Evolutionary conservation across 2,329 filamentous ascomycete species (phyloP).

Genomic region (Gnomoniopsis sp.): DNA sequence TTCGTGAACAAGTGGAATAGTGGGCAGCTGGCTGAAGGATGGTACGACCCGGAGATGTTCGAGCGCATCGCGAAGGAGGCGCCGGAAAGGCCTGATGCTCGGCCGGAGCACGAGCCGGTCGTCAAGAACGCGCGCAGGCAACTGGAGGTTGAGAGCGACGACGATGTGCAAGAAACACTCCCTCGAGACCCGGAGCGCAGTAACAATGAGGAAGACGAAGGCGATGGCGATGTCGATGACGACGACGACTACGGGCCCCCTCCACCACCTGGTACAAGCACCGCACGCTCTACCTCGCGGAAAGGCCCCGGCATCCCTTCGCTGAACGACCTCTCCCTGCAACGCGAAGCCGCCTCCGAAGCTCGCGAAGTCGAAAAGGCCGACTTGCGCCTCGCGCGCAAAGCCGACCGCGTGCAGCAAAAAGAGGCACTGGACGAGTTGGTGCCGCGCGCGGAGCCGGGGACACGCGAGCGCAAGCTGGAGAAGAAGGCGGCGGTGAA

Average conservation of each 20-base stretch:
- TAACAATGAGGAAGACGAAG: constrained; percentile 26
- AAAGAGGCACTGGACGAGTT: constrained; percentile 77
- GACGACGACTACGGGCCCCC: constrained; percentile 55
- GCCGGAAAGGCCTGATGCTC: not conserved
- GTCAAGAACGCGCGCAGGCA: not conserved
- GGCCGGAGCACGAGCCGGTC: not conserved
- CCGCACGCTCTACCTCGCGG: constrained; percentile 29
- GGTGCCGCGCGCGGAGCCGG: constrained; percentile 75
- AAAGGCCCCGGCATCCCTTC: constrained; percentile 64
- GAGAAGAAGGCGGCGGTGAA: constrained; percentile 79
- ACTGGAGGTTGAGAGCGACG: constrained; percentile 31
- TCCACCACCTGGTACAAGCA: constrained; percentile 45
- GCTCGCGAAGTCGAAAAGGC: constrained; percentile 44
- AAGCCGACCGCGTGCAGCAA: constrained; percentile 61
- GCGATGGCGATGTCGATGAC: constrained; percentile 47
- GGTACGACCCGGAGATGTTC: constrained; percentile 83
- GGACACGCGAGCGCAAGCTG: constrained; percentile 76
- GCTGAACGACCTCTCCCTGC: constrained; percentile 68
- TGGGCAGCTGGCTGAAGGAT: constrained; percentile 80
- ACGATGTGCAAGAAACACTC: constrained; percentile 5
- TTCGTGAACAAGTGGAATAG: constrained; percentile 91
- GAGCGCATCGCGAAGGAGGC: constrained; percentile 18
- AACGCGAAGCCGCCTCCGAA: constrained; percentile 46
- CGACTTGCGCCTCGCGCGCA: constrained; percentile 59
- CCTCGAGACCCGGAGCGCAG: constrained; percentile 2